These are phyloP conservation scores for Prosopis cineraria DNA, from an alignment of 306 rosid species.

Conservation along the genomic window DNA sequence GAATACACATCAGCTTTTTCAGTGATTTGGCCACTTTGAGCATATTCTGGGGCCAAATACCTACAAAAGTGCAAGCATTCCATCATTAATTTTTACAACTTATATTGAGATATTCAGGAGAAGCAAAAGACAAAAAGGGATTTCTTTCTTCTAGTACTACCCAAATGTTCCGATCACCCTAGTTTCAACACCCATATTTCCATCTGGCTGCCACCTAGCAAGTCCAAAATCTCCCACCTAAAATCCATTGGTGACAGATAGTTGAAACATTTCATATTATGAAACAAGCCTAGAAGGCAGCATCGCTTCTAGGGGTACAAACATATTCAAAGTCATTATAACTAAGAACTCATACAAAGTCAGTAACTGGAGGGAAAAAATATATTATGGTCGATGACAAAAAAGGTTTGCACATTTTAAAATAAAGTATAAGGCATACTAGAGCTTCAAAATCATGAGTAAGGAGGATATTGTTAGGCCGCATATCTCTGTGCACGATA, in stretches of 20 bases:
- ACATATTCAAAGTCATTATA: not conserved
- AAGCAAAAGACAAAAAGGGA: conserved; percentile 1
- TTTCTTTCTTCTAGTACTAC: conserved; percentile 40
- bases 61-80: conserved; percentile 40
- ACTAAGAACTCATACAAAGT: not conserved
- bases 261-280: conserved; percentile 30
- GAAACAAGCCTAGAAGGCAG: conserved; percentile 21
- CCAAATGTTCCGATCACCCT: conserved; percentile 95
- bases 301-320: not conserved
- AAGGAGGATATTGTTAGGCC: conserved; percentile 95
- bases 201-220: conserved; percentile 99
- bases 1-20: conserved; percentile 98
- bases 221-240: conserved; percentile 99
- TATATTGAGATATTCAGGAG: not conserved
- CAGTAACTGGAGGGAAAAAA: not conserved
- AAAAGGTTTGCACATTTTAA: not conserved
- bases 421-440: conserved; percentile 49
- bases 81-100: conserved; percentile 20
- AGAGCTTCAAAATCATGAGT: conserved; percentile 98
- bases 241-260: conserved; percentile 30
- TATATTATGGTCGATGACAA: conserved; percentile 17
- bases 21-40: conserved; percentile 95
- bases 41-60: conserved; percentile 97
- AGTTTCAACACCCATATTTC: conserved; percentile 87
- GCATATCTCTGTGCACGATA: conserved; percentile 92